Evolutionary conservation across 73 alveolate genomes (phyloP), one percentile per base, ranked within the genome.

Genomic region (Stentor roeselii): DNA sequence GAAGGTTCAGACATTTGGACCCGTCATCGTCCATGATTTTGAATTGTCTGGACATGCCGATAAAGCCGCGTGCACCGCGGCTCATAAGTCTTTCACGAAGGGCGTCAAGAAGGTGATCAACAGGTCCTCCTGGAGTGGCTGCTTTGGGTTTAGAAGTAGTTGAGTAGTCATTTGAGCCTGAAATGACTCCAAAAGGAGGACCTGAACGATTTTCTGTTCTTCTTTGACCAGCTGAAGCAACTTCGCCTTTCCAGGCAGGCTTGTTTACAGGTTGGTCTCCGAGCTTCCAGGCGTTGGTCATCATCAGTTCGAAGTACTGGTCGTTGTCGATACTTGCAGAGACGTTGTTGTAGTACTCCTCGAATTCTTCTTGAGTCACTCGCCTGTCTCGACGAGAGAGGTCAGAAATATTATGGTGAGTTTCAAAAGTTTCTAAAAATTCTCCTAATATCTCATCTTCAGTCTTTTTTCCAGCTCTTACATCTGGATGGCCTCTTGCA

Each of bases 21-120:
- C 59, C 59, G 15, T 78, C 76, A 30, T 78, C 86, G 36, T 78
- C 86, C 86, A 78, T 78, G 42, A 89, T 89, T 83, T 89, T 31
- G 38, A 32, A 82, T 37, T 92, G 93, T 82, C 93, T 90, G 83
- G 92, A 82, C 84, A 95, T 84, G 58, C 98, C 93, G 85, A 92
- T 92, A 78, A 95, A 92, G 60, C 98, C 96, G 60, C 98, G 76
- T 11, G 97, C 94, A 3, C 98, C 98, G 76, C 98, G 84, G 14
- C 90, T 30, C 85, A 85, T 85, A 58, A 95, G 84, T 87, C 89
- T 92, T 74, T 90, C 93, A 78, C 94, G 90, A 83, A 92, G 89
- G 38, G 83, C 39, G 2, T 89, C 61, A 27, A 90, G 67, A 35
- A 90, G 91, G 3, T 42, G 83, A 36, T 91, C 74, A 58, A 58